Evolutionary conservation across 2,329 filamentous ascomycete genomes (phyloP).

Genomic region (Myriosclerotinia curreyana): DNA sequence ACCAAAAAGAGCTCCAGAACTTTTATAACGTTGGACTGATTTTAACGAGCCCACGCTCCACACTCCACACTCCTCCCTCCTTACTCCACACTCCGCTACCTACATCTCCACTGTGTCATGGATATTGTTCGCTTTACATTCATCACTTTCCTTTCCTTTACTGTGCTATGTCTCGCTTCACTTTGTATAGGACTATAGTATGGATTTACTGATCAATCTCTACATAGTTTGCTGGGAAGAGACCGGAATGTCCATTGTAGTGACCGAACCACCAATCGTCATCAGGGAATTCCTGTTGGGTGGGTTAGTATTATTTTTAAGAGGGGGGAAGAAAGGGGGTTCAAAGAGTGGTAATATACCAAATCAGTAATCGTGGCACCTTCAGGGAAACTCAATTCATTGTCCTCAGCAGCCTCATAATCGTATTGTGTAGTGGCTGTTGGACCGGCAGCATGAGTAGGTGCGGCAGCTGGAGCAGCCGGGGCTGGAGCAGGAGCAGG

Average conservation of each 20-base stretch:
- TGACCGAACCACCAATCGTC: constrained; percentile 94
- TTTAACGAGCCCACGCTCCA: not conserved
- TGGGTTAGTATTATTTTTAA: constrained; percentile 23
- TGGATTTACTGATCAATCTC: constrained; percentile 45
- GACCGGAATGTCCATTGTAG: constrained; percentile 72
- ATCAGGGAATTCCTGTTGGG: constrained; percentile 81
- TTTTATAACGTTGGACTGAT: not conserved
- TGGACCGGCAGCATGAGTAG: constrained; percentile 16
- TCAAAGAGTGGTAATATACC: constrained; percentile 44
- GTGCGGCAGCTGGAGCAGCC: constrained; percentile 55
- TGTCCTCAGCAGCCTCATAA: constrained; percentile 96
- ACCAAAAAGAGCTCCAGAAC: constrained; percentile 3
- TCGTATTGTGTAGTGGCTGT: constrained; percentile 82
- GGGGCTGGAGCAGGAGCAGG: constrained; percentile 38
- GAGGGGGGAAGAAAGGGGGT: not conserved
- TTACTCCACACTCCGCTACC: not conserved
- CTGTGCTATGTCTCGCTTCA: not conserved
- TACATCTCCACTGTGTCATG: not conserved
- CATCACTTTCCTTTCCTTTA: not conserved
- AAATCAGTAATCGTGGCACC: constrained; percentile 77
- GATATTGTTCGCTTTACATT: not conserved
- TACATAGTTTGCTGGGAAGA: constrained; percentile 79
- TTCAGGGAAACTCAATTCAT: constrained; percentile 83
- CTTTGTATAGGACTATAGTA: not conserved
- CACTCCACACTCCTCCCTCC: not conserved